A percentile compares a stretch with the other conserved stretches of the same genome.
phyloP scores from a whole-genome alignment of 139 green algal genomes.

The Chlamydomonas asymmetrica region DNA sequence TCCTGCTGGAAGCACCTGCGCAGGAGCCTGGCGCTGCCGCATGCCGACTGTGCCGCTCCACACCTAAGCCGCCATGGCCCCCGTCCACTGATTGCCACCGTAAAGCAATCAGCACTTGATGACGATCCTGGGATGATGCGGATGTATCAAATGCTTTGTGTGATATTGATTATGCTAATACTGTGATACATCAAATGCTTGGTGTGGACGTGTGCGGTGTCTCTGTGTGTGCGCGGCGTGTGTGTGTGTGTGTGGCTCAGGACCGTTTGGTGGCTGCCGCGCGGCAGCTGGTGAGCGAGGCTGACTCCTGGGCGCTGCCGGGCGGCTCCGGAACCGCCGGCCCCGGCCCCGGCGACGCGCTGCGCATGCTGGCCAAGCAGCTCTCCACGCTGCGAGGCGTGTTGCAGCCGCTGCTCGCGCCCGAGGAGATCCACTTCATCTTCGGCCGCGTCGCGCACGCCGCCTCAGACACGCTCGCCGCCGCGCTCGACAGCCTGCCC shows the following conservation, averaged over 20 bases:
- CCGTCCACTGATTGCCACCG: too few relatives aligned
- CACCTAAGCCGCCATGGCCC: too few relatives aligned
- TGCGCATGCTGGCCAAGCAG: conserved; percentile 37
- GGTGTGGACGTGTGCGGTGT: too few relatives aligned
- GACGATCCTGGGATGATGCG: too few relatives aligned
- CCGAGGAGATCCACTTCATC: conserved; percentile 73
- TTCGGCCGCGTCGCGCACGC: conserved; percentile 72
- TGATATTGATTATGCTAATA: too few relatives aligned
- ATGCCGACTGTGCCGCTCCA: too few relatives aligned
- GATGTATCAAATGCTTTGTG: too few relatives aligned
- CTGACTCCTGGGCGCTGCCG: conserved; percentile 44
- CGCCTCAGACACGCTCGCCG: conserved; percentile 62
- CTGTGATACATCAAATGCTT: too few relatives aligned
- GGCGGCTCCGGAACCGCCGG: conserved; percentile 16
- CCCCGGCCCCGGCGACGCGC: not conserved
- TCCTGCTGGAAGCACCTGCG: too few relatives aligned
- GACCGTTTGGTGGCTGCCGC: conserved; percentile 43
- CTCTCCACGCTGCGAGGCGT: conserved; percentile 68
- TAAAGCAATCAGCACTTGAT: too few relatives aligned
- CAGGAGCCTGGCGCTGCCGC: too few relatives aligned
- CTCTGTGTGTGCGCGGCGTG: too few relatives aligned
- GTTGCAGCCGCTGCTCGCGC: conserved; percentile 75
- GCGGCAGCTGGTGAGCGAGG: conserved; percentile 54
- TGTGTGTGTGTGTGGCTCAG: conserved; percentile 13
- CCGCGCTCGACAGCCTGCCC: conserved; percentile 53